Conservation (phyloP, 495 filamentous ascomycete species). For the Penicillium subrubescens region DNA sequence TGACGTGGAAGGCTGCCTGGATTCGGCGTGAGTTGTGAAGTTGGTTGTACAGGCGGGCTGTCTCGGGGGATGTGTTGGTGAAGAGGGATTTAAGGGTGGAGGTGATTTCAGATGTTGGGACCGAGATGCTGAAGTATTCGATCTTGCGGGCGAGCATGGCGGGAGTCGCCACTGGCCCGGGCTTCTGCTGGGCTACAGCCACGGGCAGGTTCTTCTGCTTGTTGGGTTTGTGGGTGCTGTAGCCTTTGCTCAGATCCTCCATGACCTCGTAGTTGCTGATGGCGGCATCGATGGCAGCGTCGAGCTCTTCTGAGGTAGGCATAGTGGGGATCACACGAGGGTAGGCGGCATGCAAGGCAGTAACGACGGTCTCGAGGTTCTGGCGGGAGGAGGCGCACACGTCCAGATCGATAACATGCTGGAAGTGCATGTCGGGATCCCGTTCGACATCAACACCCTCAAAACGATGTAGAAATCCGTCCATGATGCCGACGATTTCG, state of each 20-base stretch:
- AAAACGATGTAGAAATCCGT: slow-evolving; percentile 87
- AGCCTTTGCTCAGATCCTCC: slow-evolving; percentile 62
- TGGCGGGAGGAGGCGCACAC: slow-evolving; percentile 71
- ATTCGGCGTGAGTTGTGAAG: slow-evolving; percentile 73
- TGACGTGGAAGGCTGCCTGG: slow-evolving; percentile 89
- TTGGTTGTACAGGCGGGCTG: slow-evolving; percentile 69
- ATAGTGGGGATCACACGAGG: slow-evolving; percentile 73
- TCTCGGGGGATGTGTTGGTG: slow-evolving; percentile 36
- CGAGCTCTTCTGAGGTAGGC: slow-evolving; percentile 72
- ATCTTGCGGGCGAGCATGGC: slow-evolving; percentile 53
- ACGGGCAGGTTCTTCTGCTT: slow-evolving; percentile 38
- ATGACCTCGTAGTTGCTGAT: slow-evolving; percentile 78
- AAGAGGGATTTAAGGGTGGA: slow-evolving; percentile 70
- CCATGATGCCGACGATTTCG: slow-evolving; percentile 89
- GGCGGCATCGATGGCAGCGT: slow-evolving; percentile 75
- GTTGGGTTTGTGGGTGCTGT: slow-evolving; percentile 26
- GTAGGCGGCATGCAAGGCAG: slow-evolving; percentile 66
- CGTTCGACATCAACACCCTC: slow-evolving; percentile 66
- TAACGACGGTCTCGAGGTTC: slow-evolving; percentile 83
- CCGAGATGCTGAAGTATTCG: slow-evolving; percentile 79
- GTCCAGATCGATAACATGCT: slow-evolving; percentile 83
- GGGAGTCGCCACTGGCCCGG: slow-evolving; percentile 23
- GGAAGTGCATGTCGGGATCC: slow-evolving; percentile 75
- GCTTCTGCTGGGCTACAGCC: slow-evolving; percentile 14
- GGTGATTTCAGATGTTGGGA: slow-evolving; percentile 60